Percentiles rank a stretch among this genome's conserved stretches.
Evolutionary conservation across 495 filamentous ascomycete species (phyloP).

Genomic region (Jackrogersella multiformis): DNA sequence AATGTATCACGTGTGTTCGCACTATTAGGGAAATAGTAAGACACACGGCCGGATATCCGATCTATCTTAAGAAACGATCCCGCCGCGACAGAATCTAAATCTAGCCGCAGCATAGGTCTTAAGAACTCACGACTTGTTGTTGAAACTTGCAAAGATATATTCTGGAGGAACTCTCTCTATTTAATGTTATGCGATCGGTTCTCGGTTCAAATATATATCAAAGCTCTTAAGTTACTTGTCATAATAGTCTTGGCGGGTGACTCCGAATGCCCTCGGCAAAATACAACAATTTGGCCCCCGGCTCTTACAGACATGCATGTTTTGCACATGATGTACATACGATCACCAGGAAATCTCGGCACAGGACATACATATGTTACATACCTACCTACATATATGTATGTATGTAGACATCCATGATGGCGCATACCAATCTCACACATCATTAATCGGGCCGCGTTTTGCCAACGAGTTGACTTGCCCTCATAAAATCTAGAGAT

Average conservation of each 20-base stretch:
- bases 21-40: neutral
- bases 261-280: conserved; percentile 38
- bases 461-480: neutral
- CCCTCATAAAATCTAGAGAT: neutral
- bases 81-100: neutral
- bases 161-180: neutral
- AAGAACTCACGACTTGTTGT: neutral
- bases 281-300: conserved; percentile 20
- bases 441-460: conserved; percentile 11
- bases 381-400: too few relatives aligned
- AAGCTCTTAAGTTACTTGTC: neutral
- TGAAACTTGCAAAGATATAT: neutral
- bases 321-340: conserved; percentile 21
- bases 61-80: neutral
- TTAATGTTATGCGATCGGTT: conserved; percentile 13
- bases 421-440: neutral
- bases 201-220: too few relatives aligned
- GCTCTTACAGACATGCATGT: conserved; percentile 20
- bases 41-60: conserved; percentile 2
- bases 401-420: too few relatives aligned
- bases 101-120: neutral
- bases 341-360: conserved; percentile 6
- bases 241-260: conserved; percentile 20
- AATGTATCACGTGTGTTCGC: neutral
- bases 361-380: neutral